Evolutionary conservation across 805 yeast species (phyloP).

Genomic region (Metschnikowia chrysomelidarum): DNA sequence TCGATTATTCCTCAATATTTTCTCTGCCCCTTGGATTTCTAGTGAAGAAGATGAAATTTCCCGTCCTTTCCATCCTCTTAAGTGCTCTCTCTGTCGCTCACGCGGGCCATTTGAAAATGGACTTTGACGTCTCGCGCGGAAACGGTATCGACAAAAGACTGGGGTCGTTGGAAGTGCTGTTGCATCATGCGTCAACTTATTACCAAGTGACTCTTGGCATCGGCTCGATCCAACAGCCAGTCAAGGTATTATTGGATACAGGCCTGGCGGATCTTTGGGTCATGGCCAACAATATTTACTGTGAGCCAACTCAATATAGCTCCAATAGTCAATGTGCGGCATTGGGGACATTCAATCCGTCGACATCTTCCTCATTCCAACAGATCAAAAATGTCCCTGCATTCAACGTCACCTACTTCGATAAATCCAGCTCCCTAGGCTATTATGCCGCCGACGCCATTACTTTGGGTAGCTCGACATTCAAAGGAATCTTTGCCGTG

Average conservation of each 20-base stretch:
- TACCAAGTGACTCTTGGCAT: neutral
- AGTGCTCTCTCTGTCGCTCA: too few relatives aligned
- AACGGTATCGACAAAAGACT: too few relatives aligned
- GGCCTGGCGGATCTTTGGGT: conserved; percentile 46
- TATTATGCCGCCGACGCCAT: conserved; percentile 63
- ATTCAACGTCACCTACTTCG: conserved; percentile 48
- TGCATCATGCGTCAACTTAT: too few relatives aligned
- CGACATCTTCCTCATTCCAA: conserved; percentile 36
- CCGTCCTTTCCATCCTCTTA: too few relatives aligned
- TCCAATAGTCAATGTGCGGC: too few relatives aligned
- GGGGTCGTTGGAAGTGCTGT: too few relatives aligned
- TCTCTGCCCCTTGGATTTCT: too few relatives aligned
- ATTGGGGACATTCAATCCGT: conserved; percentile 49
- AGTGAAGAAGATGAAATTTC: too few relatives aligned
- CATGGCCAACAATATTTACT: conserved; percentile 21
- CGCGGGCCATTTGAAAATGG: too few relatives aligned
- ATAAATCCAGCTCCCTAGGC: conserved; percentile 47
- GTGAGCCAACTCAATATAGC: too few relatives aligned
- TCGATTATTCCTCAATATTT: too few relatives aligned
- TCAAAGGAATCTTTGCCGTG: conserved; percentile 25
- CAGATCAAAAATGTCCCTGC: conserved; percentile 37
- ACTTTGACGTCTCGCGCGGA: too few relatives aligned
- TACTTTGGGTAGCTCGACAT: conserved; percentile 46
- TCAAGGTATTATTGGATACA: conserved; percentile 37
- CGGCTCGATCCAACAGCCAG: conserved; percentile 7